Evolutionary conservation across 2,329 filamentous ascomycete species (phyloP), one percentile per base, ranked within the genome.

Genomic region (Diaporthe eres): DNA sequence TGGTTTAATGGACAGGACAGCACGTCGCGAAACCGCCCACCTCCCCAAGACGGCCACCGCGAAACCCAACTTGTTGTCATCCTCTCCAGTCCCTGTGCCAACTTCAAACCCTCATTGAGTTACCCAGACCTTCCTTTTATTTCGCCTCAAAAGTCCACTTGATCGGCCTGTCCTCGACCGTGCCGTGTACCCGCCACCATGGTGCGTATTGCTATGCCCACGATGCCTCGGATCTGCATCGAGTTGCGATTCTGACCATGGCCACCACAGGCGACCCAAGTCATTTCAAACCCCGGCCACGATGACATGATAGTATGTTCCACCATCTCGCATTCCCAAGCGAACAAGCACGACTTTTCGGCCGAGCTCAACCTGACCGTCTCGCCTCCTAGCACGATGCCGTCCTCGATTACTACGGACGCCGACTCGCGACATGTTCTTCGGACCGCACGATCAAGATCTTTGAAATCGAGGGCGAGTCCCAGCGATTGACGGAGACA

Each of bases 391-490:
- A 95, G 96, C 97, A 99, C 86, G 97, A 99, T 91, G 97, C 97
- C 79, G 96, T 98, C 79, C 93, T 99, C 83, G 97, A 99, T 85
- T 99, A 98, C 89, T 99, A 98, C 86, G 97, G 97, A 82, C 93
- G 97, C 80, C 94, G 96, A 83, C 92, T 99, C 81, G 97, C 97
- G 78, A 99, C 97, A 79, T 98, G 97, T 86, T 98, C 96, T 49
- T 98, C 96, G 79, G 97, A 99, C 87, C 96, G 97, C 84, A 98
- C 96, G 65, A 98, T 99, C 88, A 98, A 98, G 88, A 98, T 99
- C 83, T 99, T 98, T 83, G 97, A 99, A 86, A 94, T 99, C 74
- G 96, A 98, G 82, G 95, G 95, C 82, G 96, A 98, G 81, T 91
- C 93, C 80, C 96, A 99, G 86, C 92, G 94, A 78, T 88, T 98